Evolutionary conservation across 352 stramenopile genomes (phyloP), one percentile per base, ranked within the genome.

Genomic region (Pythium dissotocum): DNA sequence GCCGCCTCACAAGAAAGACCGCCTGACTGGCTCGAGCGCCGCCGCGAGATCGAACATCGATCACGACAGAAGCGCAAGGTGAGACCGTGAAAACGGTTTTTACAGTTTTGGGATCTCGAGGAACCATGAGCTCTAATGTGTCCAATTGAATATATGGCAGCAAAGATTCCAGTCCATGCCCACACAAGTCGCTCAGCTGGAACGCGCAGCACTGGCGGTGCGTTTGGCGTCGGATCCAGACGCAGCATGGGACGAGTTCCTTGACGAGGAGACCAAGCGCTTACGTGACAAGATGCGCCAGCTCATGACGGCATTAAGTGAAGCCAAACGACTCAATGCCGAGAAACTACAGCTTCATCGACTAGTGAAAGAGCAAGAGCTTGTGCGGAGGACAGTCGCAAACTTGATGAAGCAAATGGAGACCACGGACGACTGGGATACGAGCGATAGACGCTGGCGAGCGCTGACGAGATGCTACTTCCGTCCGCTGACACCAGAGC

Each of bases 161-260:
- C 14, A 51, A 16, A 26, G n/a, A 3, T 26, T 51, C 13, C 16
- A 6, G 42, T 51, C 42, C 3, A 51, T 51, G 42, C 42, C 42
- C n/a, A 8, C 7, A 6, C 14, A 21, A 26, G 42, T 51, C n/a
- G 42, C 42, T 6, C 42, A 26, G 2, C 61, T 67, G 6, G 61
- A 67, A n/a, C 40, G 26, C 40, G 28, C 40, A 7, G 61, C 49
- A 28, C 38, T 54, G 0, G 53, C 59, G 3, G 26, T 67, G 24
- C 52, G 44, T 18, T 30, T 54, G 28, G n/a, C 59, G 13, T 40
- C 8, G 24, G 61, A 60, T 9, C 7, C 48, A 7, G 61, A 67
- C 33, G 61, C 49, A n/a, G 44, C 57, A 3, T 65, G 58, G 58
- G 46, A 57, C 13, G 58, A 60, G 24, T 67, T 67, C 49, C 32